Percentiles rank a stretch among this genome's conserved stretches.
Evolutionary conservation across 139 green algal species (phyloP).

Genomic region (Chlamydomonas schloesseri): DNA sequence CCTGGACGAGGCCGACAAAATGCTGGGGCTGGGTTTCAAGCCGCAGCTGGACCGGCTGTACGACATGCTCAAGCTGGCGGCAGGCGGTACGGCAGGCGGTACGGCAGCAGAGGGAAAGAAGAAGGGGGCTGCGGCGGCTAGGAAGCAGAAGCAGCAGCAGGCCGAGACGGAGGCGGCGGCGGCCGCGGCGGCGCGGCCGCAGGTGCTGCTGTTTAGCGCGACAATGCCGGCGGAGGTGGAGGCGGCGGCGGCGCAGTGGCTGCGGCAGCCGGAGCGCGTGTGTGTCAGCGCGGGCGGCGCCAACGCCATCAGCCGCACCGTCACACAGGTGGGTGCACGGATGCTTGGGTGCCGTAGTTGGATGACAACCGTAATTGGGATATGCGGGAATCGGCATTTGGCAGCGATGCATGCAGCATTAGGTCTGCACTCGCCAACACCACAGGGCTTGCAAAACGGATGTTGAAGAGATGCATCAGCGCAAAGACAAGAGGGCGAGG

Average conservation of each 20-base stretch:
- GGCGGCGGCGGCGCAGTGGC: slow-evolving; percentile 68
- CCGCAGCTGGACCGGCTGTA: slow-evolving; percentile 80
- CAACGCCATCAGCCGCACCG: slow-evolving; percentile 74
- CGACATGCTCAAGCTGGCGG: slow-evolving; percentile 58
- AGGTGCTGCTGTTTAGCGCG: slow-evolving; percentile 89
- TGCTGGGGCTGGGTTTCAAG: slow-evolving; percentile 86
- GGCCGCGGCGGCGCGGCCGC: slow-evolving; percentile 18
- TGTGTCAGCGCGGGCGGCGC: slow-evolving; percentile 29
- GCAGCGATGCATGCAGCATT: too few species aligned
- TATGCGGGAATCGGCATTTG: too few species aligned
- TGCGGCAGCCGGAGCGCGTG: slow-evolving; percentile 49
- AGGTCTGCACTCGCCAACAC: too few species aligned
- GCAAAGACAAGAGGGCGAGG: too few species aligned
- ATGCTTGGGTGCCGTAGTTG: not conserved
- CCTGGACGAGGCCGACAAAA: slow-evolving; percentile 93
- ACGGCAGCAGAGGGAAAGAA: not conserved
- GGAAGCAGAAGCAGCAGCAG: slow-evolving; percentile 15
- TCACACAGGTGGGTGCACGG: slow-evolving; percentile 69
- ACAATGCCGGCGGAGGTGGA: slow-evolving; percentile 77
- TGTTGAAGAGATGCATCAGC: too few species aligned
- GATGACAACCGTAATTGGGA: too few species aligned
- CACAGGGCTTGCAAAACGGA: too few species aligned
- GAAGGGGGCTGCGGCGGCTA: not conserved
- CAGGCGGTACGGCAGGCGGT: not conserved
- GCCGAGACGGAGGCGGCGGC: not conserved